Base-by-base conservation (phyloP, 768 basidiomycete genomes). In the Termitomyces sp. region DNA sequence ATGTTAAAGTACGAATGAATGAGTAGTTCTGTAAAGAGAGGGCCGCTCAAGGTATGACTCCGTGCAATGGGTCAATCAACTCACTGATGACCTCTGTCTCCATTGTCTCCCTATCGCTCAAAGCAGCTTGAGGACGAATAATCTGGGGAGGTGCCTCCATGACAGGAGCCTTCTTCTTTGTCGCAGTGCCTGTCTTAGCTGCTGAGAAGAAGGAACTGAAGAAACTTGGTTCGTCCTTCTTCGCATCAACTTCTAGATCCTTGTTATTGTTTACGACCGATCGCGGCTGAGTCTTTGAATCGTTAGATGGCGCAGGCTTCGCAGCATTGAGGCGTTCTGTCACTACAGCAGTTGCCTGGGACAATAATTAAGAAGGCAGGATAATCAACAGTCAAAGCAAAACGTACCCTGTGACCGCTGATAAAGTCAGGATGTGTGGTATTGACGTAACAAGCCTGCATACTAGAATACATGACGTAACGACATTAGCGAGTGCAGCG, bases 381-480 rank as follows among this genome's bases (percentile, higher is more conserved):
- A 18, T 8, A 44, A 43, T 57, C 59, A n/a, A 36, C n/a, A 59
- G 56, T 48, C 40, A 35, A 40, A 43, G 4, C 20, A 8, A 16
- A 22, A 66, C 67, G 40, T 55, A 80, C 89, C 75, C 89, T 94
- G 76, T 99, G 96, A 24, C 97, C 97, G 61, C 86, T 91, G 69
- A 99, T 83, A 76, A 99, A 98, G 74, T 99, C 97, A 1, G 97
- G 97, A 70, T 99, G 97, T 1, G 96, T 98, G 14, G 97, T 98
- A 76, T 99, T 99, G 66, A 99, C 89, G 70, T 98, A 99, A 71
- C 94, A 96, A 38, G 95, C 94, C 77, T 98, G 96, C 94, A 98
- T 98, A 36, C 90, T 94, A 58, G 42, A 22, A 28, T 12, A 53
- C 22, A 30, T 12, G 38, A 45, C 49, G 53, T 54, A 50, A 54